phyloP scores from a whole-genome alignment of 192 early-diverging fungal species.

The Podila epicladia region DNA sequence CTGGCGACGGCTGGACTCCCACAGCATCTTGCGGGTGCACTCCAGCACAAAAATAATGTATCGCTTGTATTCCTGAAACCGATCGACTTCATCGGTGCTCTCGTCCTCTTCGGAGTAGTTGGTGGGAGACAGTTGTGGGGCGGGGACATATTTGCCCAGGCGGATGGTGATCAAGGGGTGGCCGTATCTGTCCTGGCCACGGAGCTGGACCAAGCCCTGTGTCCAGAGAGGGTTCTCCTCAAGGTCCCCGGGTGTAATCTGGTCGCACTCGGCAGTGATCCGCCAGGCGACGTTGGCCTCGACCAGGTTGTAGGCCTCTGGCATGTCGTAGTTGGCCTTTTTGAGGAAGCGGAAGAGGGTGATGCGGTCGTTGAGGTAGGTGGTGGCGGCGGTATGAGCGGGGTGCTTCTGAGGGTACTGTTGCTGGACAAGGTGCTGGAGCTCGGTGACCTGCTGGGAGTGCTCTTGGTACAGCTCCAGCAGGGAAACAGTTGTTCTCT shows the following conservation, averaged over 20 bases:
- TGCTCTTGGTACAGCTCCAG: slow-evolving; percentile 43
- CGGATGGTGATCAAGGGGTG: slow-evolving; percentile 48
- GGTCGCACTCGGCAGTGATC: slow-evolving; percentile 17
- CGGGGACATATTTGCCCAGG: slow-evolving; percentile 34
- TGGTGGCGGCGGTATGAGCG: slow-evolving; percentile 26
- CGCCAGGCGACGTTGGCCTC: slow-evolving; percentile 44
- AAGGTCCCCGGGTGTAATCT: slow-evolving; percentile 29
- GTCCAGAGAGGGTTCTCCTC: slow-evolving; percentile 39
- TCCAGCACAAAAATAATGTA: slow-evolving; percentile 51
- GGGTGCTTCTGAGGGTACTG: slow-evolving; percentile 34
- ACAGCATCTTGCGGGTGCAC: slow-evolving; percentile 47
- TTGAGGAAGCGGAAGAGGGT: slow-evolving; percentile 53
- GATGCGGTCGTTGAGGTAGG: slow-evolving; percentile 48
- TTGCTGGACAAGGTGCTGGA: slow-evolving; percentile 48
- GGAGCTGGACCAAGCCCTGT: slow-evolving; percentile 26
- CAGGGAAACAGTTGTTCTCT: slow-evolving; percentile 23
- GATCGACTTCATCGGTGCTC: slow-evolving; percentile 11
- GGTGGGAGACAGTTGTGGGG: slow-evolving; percentile 16
- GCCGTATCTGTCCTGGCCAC: slow-evolving; percentile 46
- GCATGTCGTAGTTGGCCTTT: slow-evolving; percentile 43
- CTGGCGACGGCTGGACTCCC: slow-evolving; percentile 46
- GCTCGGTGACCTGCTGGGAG: slow-evolving; percentile 41
- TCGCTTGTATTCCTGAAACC: slow-evolving; percentile 45
- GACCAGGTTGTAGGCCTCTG: slow-evolving; percentile 45
- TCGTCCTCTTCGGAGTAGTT: not conserved